phyloP scores from a whole-genome alignment of 805 yeast species.

The Candida mattraensis region DNA sequence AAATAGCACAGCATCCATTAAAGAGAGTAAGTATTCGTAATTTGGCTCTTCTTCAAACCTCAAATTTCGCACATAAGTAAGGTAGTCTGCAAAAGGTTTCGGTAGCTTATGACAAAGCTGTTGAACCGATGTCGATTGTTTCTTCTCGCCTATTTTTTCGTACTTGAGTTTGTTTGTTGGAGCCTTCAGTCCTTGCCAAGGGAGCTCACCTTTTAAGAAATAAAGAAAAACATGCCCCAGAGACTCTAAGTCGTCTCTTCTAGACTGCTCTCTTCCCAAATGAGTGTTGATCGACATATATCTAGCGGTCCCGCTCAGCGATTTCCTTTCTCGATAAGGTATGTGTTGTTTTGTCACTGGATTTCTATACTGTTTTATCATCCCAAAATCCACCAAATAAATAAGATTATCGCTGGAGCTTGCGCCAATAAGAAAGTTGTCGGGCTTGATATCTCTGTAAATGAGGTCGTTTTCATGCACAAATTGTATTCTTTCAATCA shows the following conservation, averaged over 20 bases:
- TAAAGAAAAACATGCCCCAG: slow-evolving; percentile 82
- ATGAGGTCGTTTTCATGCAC: slow-evolving; percentile 77
- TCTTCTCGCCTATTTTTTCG: slow-evolving; percentile 81
- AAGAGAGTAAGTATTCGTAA: slow-evolving; percentile 61
- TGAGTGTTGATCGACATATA: slow-evolving; percentile 90
- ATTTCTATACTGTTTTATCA: slow-evolving; percentile 84
- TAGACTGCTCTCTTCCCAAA: slow-evolving; percentile 77
- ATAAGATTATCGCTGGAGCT: slow-evolving; percentile 54
- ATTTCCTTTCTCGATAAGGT: slow-evolving; percentile 78
- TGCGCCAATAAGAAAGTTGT: slow-evolving; percentile 74
- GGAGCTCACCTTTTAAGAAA: slow-evolving; percentile 74
- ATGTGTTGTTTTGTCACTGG: slow-evolving; percentile 79
- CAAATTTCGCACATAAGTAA: slow-evolving; percentile 64
- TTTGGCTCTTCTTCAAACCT: slow-evolving; percentile 82
- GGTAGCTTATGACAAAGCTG: slow-evolving; percentile 68
- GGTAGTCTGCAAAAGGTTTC: slow-evolving; percentile 69
- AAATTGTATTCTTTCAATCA: slow-evolving; percentile 69
- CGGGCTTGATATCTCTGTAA: slow-evolving; percentile 82
- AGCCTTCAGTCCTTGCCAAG: slow-evolving; percentile 90
- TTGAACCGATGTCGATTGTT: slow-evolving; percentile 64
- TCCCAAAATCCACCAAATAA: slow-evolving; percentile 79
- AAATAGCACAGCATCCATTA: slow-evolving; percentile 59
- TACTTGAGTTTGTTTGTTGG: slow-evolving; percentile 82
- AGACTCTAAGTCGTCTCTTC: slow-evolving; percentile 81
- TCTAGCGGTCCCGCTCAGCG: slow-evolving; percentile 82